phyloP scores from a whole-genome alignment of 768 basidiomycete species.

The Naganishia friedmannii region DNA sequence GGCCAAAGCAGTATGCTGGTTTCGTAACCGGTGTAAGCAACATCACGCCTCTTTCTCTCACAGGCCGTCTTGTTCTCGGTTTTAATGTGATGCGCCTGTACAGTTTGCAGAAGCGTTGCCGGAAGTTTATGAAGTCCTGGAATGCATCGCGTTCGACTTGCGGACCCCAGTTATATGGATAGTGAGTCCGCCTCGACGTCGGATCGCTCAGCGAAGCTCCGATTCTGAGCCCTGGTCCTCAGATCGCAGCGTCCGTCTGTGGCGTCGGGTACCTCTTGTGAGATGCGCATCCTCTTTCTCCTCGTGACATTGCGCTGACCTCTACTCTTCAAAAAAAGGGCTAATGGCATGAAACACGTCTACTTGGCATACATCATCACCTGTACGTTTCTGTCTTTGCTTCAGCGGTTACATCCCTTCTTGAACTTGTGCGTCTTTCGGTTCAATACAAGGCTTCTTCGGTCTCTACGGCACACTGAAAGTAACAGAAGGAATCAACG shows the following conservation, averaged over 20 bases:
- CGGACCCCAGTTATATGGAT: background rate
- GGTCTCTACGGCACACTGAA: background rate
- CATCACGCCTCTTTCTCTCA: background rate
- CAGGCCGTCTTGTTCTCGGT: background rate
- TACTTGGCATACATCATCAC: background rate
- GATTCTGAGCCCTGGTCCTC: background rate
- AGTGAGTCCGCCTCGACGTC: background rate
- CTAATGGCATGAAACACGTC: background rate
- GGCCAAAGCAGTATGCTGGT: background rate
- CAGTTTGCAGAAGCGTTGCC: background rate
- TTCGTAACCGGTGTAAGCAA: background rate
- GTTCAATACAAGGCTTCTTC: background rate
- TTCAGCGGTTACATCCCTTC: background rate
- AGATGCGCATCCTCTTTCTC: background rate
- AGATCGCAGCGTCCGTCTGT: background rate
- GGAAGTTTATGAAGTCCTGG: slow-evolving; percentile 1
- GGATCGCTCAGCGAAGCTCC: too few species aligned
- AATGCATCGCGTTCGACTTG: slow-evolving; percentile 4
- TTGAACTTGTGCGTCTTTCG: background rate
- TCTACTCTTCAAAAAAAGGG: background rate
- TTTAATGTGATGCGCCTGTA: background rate
- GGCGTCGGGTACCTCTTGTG: background rate
- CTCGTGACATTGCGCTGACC: background rate
- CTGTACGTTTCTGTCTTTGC: background rate
- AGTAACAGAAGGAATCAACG: background rate